Evolutionary conservation across 2,329 filamentous ascomycete genomes (phyloP), one percentile per base, ranked within the genome.

Genomic region (Cryoendolithus antarcticus): DNA sequence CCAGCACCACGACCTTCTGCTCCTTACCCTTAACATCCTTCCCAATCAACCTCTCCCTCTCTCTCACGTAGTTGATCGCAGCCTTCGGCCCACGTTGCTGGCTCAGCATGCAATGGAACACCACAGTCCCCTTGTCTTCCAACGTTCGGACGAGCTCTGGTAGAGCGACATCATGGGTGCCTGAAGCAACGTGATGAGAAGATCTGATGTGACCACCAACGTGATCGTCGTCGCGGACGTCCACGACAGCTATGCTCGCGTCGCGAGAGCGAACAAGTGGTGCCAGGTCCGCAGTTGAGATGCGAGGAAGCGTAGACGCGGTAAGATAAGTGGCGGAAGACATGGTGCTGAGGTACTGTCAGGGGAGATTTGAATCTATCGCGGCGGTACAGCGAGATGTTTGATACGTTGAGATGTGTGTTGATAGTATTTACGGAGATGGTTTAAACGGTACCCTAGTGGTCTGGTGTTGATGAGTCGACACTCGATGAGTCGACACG

Each of bases 21-120:
- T 47, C 39, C 6, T 44, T 47, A 32, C 63, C 61, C 12, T 50
- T 37, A 2, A 33, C 41, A 4, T 47, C 38, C 38, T 45, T 45
- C 9, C 63, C 65, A 27, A 67, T 53, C 45, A 69, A 43, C 38
- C 71, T 65, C 49, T 81, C 76, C 34, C 77, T 69, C 64, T 86
- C 82, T 29, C 82, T 67, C 44, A 88, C 50, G 60, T 95, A 96
- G 53, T 72, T 71, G 50, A 94, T 63, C 3, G 91, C 91, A 3
- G 89, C 86, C 37, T 74, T 74, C 0, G 91, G 91, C 0, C 91
- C 91, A 1, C 91, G 72, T 64, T 94, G 82, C 66, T 96, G 91
- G 49, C 82, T 89, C 40, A 96, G 67, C 11, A 84, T 82, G 62
- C 91, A 98, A 65, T 98, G 91, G 61, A 98, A 98, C 1, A 98